A percentile compares a stretch with the other conserved stretches of the same genome.
Evolutionary conservation across 345 rosid genomes (phyloP).

Genomic region (Eucalyptus cloeziana): DNA sequence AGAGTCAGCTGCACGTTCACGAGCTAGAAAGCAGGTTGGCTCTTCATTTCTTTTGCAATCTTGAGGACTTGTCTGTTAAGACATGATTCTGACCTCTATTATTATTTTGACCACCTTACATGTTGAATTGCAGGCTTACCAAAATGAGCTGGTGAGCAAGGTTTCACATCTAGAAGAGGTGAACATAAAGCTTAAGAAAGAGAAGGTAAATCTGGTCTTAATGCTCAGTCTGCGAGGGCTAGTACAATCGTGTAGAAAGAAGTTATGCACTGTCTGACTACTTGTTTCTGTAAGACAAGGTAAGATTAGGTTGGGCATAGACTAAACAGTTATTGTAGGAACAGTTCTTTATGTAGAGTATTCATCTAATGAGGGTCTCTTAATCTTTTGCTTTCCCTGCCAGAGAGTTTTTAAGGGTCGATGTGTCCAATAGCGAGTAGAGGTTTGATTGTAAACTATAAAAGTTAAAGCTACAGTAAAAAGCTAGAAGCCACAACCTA

Average conservation of each 20-base stretch:
- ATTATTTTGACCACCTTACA: neutral
- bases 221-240: neutral
- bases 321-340: neutral
- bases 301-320: neutral
- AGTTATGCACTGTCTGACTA: neutral
- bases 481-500: neutral
- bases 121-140: slow-evolving; percentile 35
- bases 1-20: slow-evolving; percentile 63
- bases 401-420: neutral
- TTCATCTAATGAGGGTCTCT: neutral
- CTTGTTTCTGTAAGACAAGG: neutral
- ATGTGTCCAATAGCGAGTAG: neutral
- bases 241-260: neutral
- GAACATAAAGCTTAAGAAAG: slow-evolving; percentile 41
- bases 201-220: slow-evolving; percentile 24
- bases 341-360: neutral
- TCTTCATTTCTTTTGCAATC: neutral
- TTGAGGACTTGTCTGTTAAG: neutral
- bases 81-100: neutral
- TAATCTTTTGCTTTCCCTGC: neutral
- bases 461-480: neutral
- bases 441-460: neutral
- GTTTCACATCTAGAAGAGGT: slow-evolving; percentile 36
- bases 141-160: slow-evolving; percentile 45
- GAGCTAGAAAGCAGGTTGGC: slow-evolving; percentile 53